Conservation (phyloP, 1,284 basidiomycete genomes). For the Baeospora myosura region DNA sequence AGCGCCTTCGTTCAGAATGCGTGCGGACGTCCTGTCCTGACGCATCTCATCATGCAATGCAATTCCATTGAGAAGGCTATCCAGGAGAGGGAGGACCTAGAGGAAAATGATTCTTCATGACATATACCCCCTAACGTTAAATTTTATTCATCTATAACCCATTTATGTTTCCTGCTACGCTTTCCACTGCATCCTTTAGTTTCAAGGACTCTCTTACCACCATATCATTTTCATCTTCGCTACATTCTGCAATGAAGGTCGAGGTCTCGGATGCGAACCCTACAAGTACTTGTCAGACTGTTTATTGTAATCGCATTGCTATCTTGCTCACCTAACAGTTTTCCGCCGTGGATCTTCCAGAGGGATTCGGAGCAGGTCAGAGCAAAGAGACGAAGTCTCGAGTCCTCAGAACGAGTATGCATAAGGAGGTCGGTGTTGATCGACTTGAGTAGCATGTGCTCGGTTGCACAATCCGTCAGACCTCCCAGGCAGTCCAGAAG, state of each 20-base stretch:
- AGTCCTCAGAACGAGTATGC: slow-evolving; percentile 79
- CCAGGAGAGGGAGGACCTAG: neutral
- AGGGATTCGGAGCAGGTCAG: slow-evolving; percentile 63
- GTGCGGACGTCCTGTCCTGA: slow-evolving; percentile 57
- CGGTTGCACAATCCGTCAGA: slow-evolving; percentile 47
- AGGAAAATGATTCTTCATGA: slow-evolving; percentile 1
- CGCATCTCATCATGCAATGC: slow-evolving; percentile 60
- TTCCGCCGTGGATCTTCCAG: slow-evolving; percentile 75
- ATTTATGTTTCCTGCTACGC: slow-evolving; percentile 58
- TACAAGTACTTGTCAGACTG: slow-evolving; percentile 18
- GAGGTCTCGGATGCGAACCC: slow-evolving; percentile 71
- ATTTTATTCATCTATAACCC: slow-evolving; percentile 33
- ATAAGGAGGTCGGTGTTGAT: slow-evolving; percentile 84
- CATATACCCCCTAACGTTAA: too few relatives aligned
- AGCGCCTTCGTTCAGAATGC: slow-evolving; percentile 59
- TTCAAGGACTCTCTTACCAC: slow-evolving; percentile 62
- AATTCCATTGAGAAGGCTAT: slow-evolving; percentile 51
- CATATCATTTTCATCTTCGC: slow-evolving; percentile 76
- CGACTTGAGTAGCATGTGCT: slow-evolving; percentile 67
- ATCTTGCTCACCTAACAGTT: slow-evolving; percentile 52
- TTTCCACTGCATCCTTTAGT: slow-evolving; percentile 63
- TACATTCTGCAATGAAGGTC: slow-evolving; percentile 77
- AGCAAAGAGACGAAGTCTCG: slow-evolving; percentile 60
- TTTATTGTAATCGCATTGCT: slow-evolving; percentile 2
- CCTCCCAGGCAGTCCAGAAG: slow-evolving; percentile 45